These are phyloP conservation scores for Chlamydomonas eustigma DNA, from an alignment of 139 green algal species.

Conservation along the genomic window DNA sequence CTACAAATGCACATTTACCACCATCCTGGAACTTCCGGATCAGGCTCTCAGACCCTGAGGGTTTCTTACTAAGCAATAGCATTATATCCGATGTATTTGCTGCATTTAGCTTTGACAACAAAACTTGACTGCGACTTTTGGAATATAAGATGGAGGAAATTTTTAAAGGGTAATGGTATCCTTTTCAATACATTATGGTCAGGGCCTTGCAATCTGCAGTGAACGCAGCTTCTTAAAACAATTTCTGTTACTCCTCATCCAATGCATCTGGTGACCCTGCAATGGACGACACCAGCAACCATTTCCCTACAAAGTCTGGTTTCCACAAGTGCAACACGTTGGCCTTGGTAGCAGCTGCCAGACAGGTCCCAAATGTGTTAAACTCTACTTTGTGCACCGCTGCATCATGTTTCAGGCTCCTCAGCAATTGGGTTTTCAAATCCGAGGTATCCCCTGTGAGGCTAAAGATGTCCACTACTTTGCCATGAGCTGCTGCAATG, in stretches of 20 bases:
- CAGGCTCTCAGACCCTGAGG: slow-evolving; percentile 70
- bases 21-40: slow-evolving; percentile 22
- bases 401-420: slow-evolving; percentile 13
- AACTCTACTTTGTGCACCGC: slow-evolving; percentile 45
- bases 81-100: slow-evolving; percentile 82
- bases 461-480: slow-evolving; percentile 26
- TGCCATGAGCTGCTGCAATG: slow-evolving; percentile 30
- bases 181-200: too few species aligned
- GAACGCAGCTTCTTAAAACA: too few species aligned
- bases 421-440: slow-evolving; percentile 17
- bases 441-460: slow-evolving; percentile 19
- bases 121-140: slow-evolving; percentile 2
- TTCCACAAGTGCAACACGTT: slow-evolving; percentile 29
- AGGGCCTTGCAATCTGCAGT: too few species aligned
- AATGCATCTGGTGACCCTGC: background rate
- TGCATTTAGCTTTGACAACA: slow-evolving; percentile 29
- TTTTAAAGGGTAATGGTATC: too few species aligned
- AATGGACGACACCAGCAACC: slow-evolving; percentile 9
- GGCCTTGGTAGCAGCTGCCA: slow-evolving; percentile 25
- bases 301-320: slow-evolving; percentile 30
- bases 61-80: slow-evolving; percentile 83
- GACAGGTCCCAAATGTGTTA: slow-evolving; percentile 35
- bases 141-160: too few species aligned
- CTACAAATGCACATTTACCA: background rate
- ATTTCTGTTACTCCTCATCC: background rate